These are phyloP conservation scores for Spirogloea muscicola DNA, from an alignment of 139 green algal genomes.

Conservation along the genomic window DNA sequence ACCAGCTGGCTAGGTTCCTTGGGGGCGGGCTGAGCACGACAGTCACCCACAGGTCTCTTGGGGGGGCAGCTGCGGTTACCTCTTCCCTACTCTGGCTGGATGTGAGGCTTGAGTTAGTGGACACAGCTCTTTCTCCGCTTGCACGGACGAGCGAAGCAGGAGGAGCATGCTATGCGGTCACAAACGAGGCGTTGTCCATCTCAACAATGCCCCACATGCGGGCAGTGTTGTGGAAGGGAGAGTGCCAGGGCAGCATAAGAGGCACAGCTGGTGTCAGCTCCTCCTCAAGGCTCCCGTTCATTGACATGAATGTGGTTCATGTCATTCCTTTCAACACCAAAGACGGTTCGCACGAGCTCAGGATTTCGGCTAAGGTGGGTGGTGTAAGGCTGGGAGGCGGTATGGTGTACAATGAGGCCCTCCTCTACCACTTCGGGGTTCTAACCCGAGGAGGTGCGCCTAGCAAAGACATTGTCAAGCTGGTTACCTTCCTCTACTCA, in stretches of 20 bases:
- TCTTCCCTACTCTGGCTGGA: slow-evolving; percentile 24
- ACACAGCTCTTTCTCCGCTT: too few species aligned
- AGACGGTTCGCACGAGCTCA: slow-evolving; percentile 10
- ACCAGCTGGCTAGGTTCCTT: slow-evolving; percentile 16
- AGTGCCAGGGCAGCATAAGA: slow-evolving; percentile 11
- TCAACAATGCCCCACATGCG: background rate
- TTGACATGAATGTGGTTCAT: slow-evolving; percentile 22
- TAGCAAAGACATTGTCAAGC: slow-evolving; percentile 4
- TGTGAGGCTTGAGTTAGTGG: slow-evolving; percentile 38
- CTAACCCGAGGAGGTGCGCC: slow-evolving; percentile 10
- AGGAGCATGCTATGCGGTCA: too few species aligned
- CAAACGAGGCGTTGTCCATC: too few species aligned
- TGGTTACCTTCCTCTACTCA: too few species aligned
- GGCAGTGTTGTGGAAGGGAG: slow-evolving; percentile 17
- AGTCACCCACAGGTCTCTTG: slow-evolving; percentile 25
- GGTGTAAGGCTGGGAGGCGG: slow-evolving; percentile 33
- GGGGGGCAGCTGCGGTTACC: slow-evolving; percentile 19
- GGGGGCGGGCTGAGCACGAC: slow-evolving; percentile 15
- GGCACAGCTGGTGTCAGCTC: slow-evolving; percentile 1
- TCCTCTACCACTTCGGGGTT: slow-evolving; percentile 25
- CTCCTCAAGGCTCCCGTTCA: slow-evolving; percentile 13
- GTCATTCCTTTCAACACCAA: slow-evolving; percentile 25
- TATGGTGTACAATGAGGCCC: slow-evolving; percentile 45
- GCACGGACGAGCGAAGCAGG: too few species aligned
- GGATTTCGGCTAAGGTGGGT: slow-evolving; percentile 20